Percentiles rank a stretch among this genome's conserved stretches.
These are phyloP conservation scores for Dictyostelium purpureum DNA, from an alignment of 78 protist species.

Conservation along the genomic window DNA sequence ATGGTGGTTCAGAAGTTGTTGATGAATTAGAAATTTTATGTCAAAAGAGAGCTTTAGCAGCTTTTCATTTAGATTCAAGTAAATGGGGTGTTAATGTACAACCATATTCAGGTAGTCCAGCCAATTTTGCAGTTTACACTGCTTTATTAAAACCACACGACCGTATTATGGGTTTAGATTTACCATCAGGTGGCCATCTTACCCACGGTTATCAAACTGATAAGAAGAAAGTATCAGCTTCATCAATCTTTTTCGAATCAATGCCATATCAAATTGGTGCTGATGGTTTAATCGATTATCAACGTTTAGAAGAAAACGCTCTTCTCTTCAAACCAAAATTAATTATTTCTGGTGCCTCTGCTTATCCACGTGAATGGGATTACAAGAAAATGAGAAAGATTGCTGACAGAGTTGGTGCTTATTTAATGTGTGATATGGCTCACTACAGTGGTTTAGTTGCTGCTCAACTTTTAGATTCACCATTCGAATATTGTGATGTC, in stretches of 20 bases:
- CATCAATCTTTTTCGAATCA: conserved; percentile 97
- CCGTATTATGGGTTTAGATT: conserved; percentile 99
- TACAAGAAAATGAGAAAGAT: conserved; percentile 86
- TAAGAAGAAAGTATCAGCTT: conserved; percentile 95
- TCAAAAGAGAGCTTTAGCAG: conserved; percentile 95
- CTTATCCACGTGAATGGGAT: conserved; percentile 99
- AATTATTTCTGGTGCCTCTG: conserved; percentile 96
- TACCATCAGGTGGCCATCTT: conserved; percentile 99
- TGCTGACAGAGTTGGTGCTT: conserved; percentile 92
- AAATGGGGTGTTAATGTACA: conserved; percentile 99
- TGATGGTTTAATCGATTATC: conserved; percentile 98
- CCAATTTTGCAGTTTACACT: conserved; percentile 97
- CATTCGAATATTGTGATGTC: conserved; percentile 95
- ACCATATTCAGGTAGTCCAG: conserved; percentile 96
- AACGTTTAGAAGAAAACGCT: conserved; percentile 92
- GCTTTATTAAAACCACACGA: conserved; percentile 98
- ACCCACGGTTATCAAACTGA: conserved; percentile 98
- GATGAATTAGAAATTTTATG: conserved; percentile 96
- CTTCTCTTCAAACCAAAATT: conserved; percentile 96
- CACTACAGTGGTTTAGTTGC: conserved; percentile 99
- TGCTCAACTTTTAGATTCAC: conserved; percentile 83
- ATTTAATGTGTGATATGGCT: conserved; percentile 99
- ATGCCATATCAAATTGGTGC: conserved; percentile 95
- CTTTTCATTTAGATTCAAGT: conserved; percentile 90
- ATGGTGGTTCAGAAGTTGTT: conserved; percentile 98